These are phyloP conservation scores for Xylaria flabelliformis DNA, from an alignment of 495 filamentous ascomycete genomes.

Conservation along the genomic window DNA sequence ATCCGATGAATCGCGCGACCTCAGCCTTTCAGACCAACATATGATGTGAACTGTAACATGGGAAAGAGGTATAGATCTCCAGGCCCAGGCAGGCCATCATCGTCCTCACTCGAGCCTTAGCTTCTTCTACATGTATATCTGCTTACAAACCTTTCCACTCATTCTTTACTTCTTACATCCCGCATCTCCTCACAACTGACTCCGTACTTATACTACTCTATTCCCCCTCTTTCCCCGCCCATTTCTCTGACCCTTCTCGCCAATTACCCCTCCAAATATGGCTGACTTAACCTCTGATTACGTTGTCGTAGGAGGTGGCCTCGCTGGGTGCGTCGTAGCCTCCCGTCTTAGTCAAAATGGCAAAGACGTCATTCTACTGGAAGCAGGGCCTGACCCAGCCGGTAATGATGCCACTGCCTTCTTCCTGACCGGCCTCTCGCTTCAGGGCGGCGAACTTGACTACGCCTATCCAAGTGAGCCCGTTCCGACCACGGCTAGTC, in stretches of 20 bases:
- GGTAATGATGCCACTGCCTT: constrained; percentile 25
- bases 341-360: constrained; percentile 30
- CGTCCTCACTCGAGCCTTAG: background rate
- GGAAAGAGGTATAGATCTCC: constrained; percentile 1
- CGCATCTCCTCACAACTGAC: background rate
- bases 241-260: background rate
- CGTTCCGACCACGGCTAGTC: constrained; percentile 33
- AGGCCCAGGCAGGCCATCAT: background rate
- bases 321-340: constrained; percentile 43
- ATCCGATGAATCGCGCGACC: constrained; percentile 11
- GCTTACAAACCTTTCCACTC: background rate
- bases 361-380: constrained; percentile 28
- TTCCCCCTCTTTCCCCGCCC: background rate
- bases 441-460: constrained; percentile 41
- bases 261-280: constrained; percentile 18
- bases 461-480: constrained; percentile 45
- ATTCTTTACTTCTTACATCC: background rate
- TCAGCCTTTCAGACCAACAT: constrained; percentile 7
- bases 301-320: constrained; percentile 47
- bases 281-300: constrained; percentile 33
- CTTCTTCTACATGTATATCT: background rate
- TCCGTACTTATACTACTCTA: background rate
- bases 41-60: constrained; percentile 2
- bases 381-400: constrained; percentile 30
- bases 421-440: constrained; percentile 26